These are phyloP conservation scores for Termitomyces sp. DNA, from an alignment of 768 basidiomycete genomes.

Conservation along the genomic window DNA sequence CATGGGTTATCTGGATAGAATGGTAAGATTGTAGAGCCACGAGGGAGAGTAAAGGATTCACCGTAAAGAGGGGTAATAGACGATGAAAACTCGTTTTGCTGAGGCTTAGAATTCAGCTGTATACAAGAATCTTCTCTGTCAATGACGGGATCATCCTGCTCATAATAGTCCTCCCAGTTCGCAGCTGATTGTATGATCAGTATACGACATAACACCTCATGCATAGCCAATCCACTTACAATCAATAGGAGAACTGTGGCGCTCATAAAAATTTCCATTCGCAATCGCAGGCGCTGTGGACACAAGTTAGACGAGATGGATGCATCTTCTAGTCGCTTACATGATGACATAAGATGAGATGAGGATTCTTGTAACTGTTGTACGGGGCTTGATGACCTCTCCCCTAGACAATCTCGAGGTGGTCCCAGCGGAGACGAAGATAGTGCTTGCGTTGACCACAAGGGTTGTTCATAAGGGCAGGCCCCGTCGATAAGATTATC, in stretches of 20 bases:
- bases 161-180: slow-evolving; percentile 1
- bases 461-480: not conserved
- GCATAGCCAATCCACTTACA: not conserved
- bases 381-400: not conserved
- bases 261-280: not conserved
- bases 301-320: not conserved
- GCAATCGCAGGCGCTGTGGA: not conserved
- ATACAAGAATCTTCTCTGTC: not conserved
- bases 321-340: not conserved
- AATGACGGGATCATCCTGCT: not conserved
- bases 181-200: not conserved
- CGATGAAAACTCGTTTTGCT: not conserved
- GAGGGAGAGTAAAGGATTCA: not conserved
- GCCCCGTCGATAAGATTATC: not conserved
- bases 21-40: not conserved
- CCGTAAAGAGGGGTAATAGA: not conserved
- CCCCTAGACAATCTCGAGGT: not conserved
- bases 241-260: not conserved
- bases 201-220: not conserved
- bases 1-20: not conserved
- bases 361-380: not conserved
- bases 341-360: too few species aligned
- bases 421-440: not conserved
- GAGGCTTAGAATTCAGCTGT: not conserved
- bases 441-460: not conserved